These are phyloP conservation scores for Solanum hybrid DNA, from an alignment of 305 asterid genomes.

Conservation along the genomic window DNA sequence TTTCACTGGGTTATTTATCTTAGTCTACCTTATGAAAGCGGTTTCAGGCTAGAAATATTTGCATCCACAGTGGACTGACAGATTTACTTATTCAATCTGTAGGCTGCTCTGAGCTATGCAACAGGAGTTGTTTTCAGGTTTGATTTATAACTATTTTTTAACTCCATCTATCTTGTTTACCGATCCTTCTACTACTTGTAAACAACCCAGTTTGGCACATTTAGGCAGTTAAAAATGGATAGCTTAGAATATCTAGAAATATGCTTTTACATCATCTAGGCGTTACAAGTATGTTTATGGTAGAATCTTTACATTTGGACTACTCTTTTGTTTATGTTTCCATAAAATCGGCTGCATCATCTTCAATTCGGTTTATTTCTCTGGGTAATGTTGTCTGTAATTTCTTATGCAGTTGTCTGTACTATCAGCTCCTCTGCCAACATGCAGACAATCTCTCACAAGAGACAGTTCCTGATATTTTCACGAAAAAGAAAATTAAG, in stretches of 20 bases:
- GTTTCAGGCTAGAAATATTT: not conserved
- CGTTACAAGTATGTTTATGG: not conserved
- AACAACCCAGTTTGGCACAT: not conserved
- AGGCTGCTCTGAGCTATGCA: slow-evolving; percentile 96
- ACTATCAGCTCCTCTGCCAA: slow-evolving; percentile 77
- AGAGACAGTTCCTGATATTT: slow-evolving; percentile 61
- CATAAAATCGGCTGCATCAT: not conserved
- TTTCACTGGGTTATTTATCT: not conserved
- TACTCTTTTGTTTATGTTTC: not conserved
- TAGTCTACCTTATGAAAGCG: not conserved
- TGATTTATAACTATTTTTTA: not conserved
- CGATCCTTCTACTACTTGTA: not conserved
- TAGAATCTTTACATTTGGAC: not conserved
- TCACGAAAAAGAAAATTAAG: slow-evolving; percentile 57
- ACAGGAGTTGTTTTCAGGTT: slow-evolving; percentile 80
- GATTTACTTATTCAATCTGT: slow-evolving; percentile 11
- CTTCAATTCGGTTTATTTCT: not conserved
- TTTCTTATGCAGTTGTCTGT: slow-evolving; percentile 58
- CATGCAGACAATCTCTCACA: slow-evolving; percentile 68
- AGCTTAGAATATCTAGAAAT: not conserved
- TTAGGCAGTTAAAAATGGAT: not conserved
- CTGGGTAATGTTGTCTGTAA: not conserved
- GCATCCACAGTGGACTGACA: slow-evolving; percentile 3
- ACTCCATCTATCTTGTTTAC: not conserved
- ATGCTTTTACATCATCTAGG: not conserved